A percentile compares a stretch with the other conserved stretches of the same genome.
Evolutionary conservation across 2,329 filamentous ascomycete genomes (phyloP).

Genomic region (Colletotrichum sp.): DNA sequence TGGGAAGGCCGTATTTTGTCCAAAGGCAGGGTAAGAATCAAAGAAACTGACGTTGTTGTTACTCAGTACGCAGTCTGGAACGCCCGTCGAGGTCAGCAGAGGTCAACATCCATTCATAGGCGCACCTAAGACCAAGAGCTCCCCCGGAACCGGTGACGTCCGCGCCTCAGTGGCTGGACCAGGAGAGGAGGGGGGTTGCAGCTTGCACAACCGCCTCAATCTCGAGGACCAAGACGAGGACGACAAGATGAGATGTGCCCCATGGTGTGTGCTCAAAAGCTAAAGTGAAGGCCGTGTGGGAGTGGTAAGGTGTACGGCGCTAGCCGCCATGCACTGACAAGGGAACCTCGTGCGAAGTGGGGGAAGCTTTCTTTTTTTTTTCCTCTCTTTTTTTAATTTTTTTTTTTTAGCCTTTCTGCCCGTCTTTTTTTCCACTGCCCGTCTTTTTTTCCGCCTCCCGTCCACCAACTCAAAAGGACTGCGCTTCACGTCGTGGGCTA

Average conservation of each 20-base stretch:
- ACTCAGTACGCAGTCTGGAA: background rate
- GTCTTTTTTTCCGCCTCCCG: background rate
- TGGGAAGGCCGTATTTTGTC: background rate
- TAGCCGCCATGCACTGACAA: constrained; percentile 3
- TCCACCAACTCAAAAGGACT: background rate
- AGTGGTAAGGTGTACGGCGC: background rate
- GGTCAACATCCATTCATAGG: background rate
- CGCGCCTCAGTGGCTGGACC: constrained; percentile 7
- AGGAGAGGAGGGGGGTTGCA: background rate
- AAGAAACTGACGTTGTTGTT: background rate
- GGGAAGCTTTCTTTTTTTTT: background rate
- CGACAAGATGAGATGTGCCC: background rate
- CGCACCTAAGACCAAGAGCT: background rate
- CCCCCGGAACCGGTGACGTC: background rate
- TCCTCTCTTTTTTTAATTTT: background rate
- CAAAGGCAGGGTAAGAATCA: background rate
- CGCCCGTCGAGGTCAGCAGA: background rate
- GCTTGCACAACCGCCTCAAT: background rate
- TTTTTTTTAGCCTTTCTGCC: background rate
- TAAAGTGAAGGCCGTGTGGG: background rate
- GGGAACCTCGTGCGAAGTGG: constrained; percentile 19
- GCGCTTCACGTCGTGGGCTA: background rate
- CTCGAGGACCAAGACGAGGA: background rate
- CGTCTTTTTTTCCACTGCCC: background rate
- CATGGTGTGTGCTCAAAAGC: background rate